These are phyloP conservation scores for Colletotrichum sp. DNA, from an alignment of 2,329 filamentous ascomycete species.

Conservation along the genomic window DNA sequence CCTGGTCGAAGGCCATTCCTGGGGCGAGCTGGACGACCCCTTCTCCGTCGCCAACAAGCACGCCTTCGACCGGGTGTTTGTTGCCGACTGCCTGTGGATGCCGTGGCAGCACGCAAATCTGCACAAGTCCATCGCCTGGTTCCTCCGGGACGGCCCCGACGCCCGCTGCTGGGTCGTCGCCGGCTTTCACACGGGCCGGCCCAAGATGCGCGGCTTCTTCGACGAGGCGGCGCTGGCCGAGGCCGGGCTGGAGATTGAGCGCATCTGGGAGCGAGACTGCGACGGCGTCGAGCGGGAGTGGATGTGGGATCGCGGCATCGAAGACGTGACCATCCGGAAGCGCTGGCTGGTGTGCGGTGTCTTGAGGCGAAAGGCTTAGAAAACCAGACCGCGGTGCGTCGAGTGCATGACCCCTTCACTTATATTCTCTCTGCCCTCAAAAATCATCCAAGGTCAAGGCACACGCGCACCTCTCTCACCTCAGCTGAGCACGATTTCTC, in stretches of 20 bases:
- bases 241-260: slow-evolving; percentile 64
- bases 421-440: neutral
- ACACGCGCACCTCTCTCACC: neutral
- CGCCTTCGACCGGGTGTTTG: slow-evolving; percentile 67
- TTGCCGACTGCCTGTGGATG: slow-evolving; percentile 80
- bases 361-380: slow-evolving; percentile 41
- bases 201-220: slow-evolving; percentile 71
- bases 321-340: slow-evolving; percentile 68
- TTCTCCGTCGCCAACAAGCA: slow-evolving; percentile 31
- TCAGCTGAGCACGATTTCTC: neutral
- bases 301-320: slow-evolving; percentile 62
- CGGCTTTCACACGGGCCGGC: slow-evolving; percentile 75
- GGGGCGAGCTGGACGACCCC: slow-evolving; percentile 59
- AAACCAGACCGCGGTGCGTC: neutral
- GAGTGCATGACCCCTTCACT: neutral
- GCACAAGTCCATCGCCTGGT: slow-evolving; percentile 65
- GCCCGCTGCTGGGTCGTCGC: slow-evolving; percentile 70
- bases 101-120: slow-evolving; percentile 73
- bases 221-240: slow-evolving; percentile 47
- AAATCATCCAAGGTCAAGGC: neutral
- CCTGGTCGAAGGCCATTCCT: slow-evolving; percentile 64
- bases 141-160: slow-evolving; percentile 50
- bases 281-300: slow-evolving; percentile 68
- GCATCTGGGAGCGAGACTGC: slow-evolving; percentile 73
- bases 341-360: slow-evolving; percentile 71